phyloP scores from a whole-genome alignment of 192 early-diverging fungal species.

The Coemansia sp. region DNA sequence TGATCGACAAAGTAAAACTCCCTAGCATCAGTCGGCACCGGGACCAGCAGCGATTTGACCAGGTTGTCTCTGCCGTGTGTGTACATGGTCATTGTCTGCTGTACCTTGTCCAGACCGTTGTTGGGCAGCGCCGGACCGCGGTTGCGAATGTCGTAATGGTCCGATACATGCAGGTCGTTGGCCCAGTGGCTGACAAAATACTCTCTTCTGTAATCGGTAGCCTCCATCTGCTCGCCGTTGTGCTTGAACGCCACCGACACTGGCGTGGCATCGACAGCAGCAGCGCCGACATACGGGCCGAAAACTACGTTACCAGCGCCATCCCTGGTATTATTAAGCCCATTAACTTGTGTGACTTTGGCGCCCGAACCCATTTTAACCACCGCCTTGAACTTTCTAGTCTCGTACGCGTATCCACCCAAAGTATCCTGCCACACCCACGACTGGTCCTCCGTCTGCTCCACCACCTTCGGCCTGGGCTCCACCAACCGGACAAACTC shows the following conservation, averaged over 20 bases:
- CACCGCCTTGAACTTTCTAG: conserved; percentile 73
- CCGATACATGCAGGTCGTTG: conserved; percentile 76
- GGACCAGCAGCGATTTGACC: conserved; percentile 34
- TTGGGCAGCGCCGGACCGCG: conserved; percentile 30
- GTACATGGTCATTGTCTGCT: conserved; percentile 25
- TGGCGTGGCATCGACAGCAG: conserved; percentile 34
- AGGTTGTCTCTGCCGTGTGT: conserved; percentile 36
- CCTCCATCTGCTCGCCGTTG: conserved; percentile 67
- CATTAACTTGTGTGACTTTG: conserved; percentile 11
- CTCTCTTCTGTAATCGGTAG: conserved; percentile 36
- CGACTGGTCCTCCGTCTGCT: conserved; percentile 68
- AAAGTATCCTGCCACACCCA: conserved; percentile 63
- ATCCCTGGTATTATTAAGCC: conserved; percentile 16
- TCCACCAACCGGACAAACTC: conserved; percentile 47
- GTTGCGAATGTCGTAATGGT: conserved; percentile 73
- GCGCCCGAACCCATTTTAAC: conserved; percentile 49
- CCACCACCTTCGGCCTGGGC: conserved; percentile 57
- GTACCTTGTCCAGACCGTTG: conserved; percentile 30
- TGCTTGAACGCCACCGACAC: conserved; percentile 74
- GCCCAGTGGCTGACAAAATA: conserved; percentile 80
- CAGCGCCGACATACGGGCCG: conserved; percentile 64
- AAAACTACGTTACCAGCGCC: conserved; percentile 58
- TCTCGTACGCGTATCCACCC: conserved; percentile 65
- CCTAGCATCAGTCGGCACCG: conserved; percentile 67
- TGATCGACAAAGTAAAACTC: conserved; percentile 77